A percentile compares a stretch with the other conserved stretches of the same genome.
Conservation (phyloP, 306 rosid species). For the Gynostemma pentaphyllum region DNA sequence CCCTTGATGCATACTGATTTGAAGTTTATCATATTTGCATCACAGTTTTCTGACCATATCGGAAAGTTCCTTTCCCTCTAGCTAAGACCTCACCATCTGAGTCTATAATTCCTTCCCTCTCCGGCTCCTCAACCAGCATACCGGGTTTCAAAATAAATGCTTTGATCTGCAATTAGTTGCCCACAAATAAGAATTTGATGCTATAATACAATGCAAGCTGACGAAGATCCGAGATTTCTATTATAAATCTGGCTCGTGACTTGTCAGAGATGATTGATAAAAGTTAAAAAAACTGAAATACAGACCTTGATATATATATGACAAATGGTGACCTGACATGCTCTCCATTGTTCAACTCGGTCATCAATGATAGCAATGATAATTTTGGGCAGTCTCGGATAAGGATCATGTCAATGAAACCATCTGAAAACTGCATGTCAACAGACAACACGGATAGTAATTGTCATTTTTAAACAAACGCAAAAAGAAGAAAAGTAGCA, state of each 20-base stretch:
- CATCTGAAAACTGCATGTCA: slow-evolving; percentile 78
- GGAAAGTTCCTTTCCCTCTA: slow-evolving; percentile 66
- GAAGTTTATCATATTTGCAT: slow-evolving; percentile 69
- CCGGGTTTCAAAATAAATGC: slow-evolving; percentile 83
- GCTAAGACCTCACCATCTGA: slow-evolving; percentile 90
- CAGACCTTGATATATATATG: slow-evolving; percentile 65
- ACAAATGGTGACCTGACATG: slow-evolving; percentile 83
- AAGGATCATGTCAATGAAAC: slow-evolving; percentile 66
- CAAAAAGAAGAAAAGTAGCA: background rate
- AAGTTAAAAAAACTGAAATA: slow-evolving; percentile 5
- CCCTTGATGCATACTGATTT: slow-evolving; percentile 77
- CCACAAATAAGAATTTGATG: background rate
- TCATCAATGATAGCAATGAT: slow-evolving; percentile 55
- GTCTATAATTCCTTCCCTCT: slow-evolving; percentile 78
- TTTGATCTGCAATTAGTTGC: slow-evolving; percentile 51
- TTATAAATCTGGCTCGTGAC: background rate
- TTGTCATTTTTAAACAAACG: slow-evolving; percentile 3
- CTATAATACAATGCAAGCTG: background rate
- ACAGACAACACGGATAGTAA: slow-evolving; percentile 9
- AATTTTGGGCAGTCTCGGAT: slow-evolving; percentile 47
- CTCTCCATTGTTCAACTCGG: slow-evolving; percentile 38
- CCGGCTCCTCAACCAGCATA: slow-evolving; percentile 24
- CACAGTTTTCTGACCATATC: slow-evolving; percentile 45
- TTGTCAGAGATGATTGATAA: background rate
- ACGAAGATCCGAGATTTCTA: background rate